Evolutionary conservation across 306 rosid species (phyloP).

Genomic region (Betula pendula): DNA sequence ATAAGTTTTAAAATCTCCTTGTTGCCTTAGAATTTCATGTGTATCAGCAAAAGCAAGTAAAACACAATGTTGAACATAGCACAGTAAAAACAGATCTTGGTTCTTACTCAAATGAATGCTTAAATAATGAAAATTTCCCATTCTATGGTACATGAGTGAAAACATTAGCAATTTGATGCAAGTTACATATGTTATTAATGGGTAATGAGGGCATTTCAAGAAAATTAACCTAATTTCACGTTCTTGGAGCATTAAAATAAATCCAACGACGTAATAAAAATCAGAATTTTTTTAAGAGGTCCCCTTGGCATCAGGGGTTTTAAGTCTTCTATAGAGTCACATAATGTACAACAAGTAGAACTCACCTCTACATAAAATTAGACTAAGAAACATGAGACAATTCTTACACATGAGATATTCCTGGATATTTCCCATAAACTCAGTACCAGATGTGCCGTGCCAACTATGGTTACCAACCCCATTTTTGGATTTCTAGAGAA

Average conservation of each 20-base stretch:
- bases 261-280: conserved; percentile 38
- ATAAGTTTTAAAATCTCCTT: neutral
- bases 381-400: conserved; percentile 32
- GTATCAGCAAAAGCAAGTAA: neutral
- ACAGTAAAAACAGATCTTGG: neutral
- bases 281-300: conserved; percentile 34
- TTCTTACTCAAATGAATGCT: neutral
- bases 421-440: conserved; percentile 32
- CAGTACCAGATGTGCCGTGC: conserved; percentile 36
- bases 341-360: conserved; percentile 53
- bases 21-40: neutral
- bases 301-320: conserved; percentile 35
- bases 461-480: conserved; percentile 37
- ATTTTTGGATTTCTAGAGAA: conserved; percentile 24
- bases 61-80: too few relatives aligned
- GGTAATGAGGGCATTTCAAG: conserved; percentile 23
- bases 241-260: conserved; percentile 36
- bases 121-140: neutral
- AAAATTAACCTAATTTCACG: conserved; percentile 30
- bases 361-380: conserved; percentile 49
- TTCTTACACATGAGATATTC: conserved; percentile 38
- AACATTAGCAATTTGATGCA: conserved; percentile 22
- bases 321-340: conserved; percentile 48
- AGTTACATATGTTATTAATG: conserved; percentile 26
- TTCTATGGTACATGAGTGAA: neutral